phyloP scores from a whole-genome alignment of 176 grass and related monocot genomes.

The Ensete glaucum region DNA sequence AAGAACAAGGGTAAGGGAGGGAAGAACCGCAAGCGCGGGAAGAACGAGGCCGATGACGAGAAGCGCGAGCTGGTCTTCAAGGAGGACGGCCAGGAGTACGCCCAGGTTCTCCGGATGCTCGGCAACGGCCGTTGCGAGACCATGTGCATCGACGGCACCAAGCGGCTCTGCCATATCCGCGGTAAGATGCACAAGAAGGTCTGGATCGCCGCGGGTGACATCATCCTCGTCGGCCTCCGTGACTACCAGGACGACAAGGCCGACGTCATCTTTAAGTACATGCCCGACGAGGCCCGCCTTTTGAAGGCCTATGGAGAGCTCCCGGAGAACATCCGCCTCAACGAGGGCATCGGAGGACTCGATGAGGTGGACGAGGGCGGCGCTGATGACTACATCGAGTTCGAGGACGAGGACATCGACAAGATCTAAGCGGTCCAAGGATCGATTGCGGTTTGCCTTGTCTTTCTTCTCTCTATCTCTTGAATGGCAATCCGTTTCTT shows the following conservation, averaged over 20 bases:
- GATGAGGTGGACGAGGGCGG: background rate
- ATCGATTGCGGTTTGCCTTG: too few relatives aligned
- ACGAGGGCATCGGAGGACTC: background rate
- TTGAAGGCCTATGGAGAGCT: too few relatives aligned
- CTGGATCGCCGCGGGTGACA: background rate
- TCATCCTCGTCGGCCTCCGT: slow-evolving; percentile 1
- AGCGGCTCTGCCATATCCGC: slow-evolving; percentile 4
- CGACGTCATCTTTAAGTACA: background rate
- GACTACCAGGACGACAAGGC: slow-evolving; percentile 5
- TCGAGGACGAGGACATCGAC: slow-evolving; percentile 5
- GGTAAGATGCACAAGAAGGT: background rate
- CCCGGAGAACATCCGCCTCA: background rate
- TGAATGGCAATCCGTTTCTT: too few relatives aligned
- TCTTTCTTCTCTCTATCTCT: too few relatives aligned
- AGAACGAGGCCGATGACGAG: slow-evolving; percentile 1
- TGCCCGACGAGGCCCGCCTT: background rate
- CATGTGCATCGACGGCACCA: slow-evolving; percentile 2
- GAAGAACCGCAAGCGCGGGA: background rate
- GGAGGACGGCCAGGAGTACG: slow-evolving; percentile 2
- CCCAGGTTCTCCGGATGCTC: slow-evolving; percentile 2
- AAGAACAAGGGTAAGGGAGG: slow-evolving; percentile 7
- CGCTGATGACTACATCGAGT: background rate
- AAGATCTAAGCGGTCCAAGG: background rate
- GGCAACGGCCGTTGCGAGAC: background rate
- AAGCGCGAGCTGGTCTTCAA: background rate